Base-by-base conservation (phyloP, 371 early-diverging fungal species). In the Rhizopus arrhizus region DNA sequence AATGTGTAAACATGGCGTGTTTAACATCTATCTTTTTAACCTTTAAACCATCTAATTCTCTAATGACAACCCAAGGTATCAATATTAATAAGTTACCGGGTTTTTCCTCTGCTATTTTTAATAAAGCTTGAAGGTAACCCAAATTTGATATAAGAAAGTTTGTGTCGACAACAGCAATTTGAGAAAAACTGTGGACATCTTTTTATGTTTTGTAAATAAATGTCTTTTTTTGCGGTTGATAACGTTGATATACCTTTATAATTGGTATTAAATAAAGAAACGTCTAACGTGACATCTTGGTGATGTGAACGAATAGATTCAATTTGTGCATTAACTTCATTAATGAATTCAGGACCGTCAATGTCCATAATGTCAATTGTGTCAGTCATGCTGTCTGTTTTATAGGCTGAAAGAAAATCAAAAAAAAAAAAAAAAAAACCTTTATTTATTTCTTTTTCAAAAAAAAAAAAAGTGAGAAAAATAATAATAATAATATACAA, bases 41-140 rank as follows among this genome's bases (percentile, higher is more conserved):
- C 59, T 78, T 78, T 34, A 78, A 51, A 28, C 72, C 65, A 29
- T 78, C 78, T 11, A 78, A 42, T 59, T 78, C 78, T 40, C 53
- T 28, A 8, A 78, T 65, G 8, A 78, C 78, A 13, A 71, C 55
- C 78, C 78, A 78, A 4, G 78, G 78, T n/a, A 78, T 29, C 0
- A 78, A 34, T 1, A 75, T 34, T 0, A 75, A 49, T 0, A 78
- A 15, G 31, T 52, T 64, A 1, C 70, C 72, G 6, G 59, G 69
- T 9, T 64, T 48, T 10, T 51, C 33, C 13, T 65, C 67, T 10
- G 75, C 71, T 32, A 66, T n/a, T 4, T 45, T 41, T 2, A 69
- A 49, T 4, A 78, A 50, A 0, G 61, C 43, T 22, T 67, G 48
- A 2, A 78, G 28, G 28, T 64, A 75, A 12, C 62, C 70, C 53